Conservation (phyloP, 345 rosid genomes). For the Orychophragmus violaceus region DNA sequence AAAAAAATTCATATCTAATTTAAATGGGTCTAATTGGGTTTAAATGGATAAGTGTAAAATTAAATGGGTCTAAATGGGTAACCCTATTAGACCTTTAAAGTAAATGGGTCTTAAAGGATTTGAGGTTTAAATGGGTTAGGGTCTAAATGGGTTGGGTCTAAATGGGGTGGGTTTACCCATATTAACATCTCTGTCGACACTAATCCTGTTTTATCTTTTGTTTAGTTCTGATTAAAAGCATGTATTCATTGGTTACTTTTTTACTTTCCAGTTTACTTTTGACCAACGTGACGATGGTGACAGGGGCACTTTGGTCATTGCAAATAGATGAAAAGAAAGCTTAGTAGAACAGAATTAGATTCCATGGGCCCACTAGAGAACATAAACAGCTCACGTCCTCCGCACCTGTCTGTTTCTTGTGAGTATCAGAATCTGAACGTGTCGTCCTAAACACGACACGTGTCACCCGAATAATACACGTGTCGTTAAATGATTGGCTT, state of each 20-base stretch:
- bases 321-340: background rate
- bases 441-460: background rate
- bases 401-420: slow-evolving; percentile 28
- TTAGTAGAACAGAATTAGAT: slow-evolving; percentile 14
- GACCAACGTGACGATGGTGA: background rate
- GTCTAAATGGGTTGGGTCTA: too few species aligned
- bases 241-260: background rate
- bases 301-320: background rate
- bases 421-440: slow-evolving; percentile 9
- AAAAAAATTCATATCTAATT: too few species aligned
- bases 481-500: background rate
- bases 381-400: background rate
- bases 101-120: too few species aligned
- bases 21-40: too few species aligned
- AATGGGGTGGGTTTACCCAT: too few species aligned
- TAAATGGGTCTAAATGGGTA: too few species aligned
- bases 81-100: too few species aligned
- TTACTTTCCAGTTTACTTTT: background rate
- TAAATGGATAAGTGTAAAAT: too few species aligned
- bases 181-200: too few species aligned
- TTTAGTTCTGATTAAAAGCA: background rate
- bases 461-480: background rate
- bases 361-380: slow-evolving; percentile 3
- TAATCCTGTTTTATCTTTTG: background rate
- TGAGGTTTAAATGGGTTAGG: too few species aligned